Evolutionary conservation across 164 flowering plant species (phyloP).

Genomic region (Stephania yunnanensis): DNA sequence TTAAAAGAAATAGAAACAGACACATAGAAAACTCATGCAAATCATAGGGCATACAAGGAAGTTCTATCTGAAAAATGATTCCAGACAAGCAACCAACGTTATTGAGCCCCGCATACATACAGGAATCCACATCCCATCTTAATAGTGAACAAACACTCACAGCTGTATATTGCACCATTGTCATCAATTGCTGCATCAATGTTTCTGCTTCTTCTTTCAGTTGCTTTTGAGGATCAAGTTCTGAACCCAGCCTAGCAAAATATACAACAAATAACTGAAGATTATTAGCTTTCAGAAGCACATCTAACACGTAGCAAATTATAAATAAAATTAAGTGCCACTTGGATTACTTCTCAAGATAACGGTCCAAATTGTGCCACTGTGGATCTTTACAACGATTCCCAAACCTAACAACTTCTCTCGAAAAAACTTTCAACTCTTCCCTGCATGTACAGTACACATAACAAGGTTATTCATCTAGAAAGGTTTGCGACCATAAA

Average conservation of each 20-base stretch:
- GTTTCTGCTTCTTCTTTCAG: conserved; percentile 66
- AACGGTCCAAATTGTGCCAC: conserved; percentile 85
- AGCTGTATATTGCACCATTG: conserved; percentile 73
- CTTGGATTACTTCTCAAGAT: conserved; percentile 63
- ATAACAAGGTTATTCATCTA: conserved; percentile 1
- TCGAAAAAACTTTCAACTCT: conserved; percentile 65
- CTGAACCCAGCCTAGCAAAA: conserved; percentile 51
- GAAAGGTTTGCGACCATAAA: conserved; percentile 2
- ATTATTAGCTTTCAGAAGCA: not conserved
- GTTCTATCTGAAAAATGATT: not conserved
- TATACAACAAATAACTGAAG: conserved; percentile 2
- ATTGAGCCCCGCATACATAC: not conserved
- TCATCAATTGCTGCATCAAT: conserved; percentile 62
- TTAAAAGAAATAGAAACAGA: not conserved
- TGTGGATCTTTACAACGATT: conserved; percentile 95
- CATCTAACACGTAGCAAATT: not conserved
- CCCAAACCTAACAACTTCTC: conserved; percentile 91
- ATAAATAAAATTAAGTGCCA: conserved; percentile 6
- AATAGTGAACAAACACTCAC: conserved; percentile 38
- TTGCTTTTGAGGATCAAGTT: conserved; percentile 48
- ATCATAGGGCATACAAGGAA: not conserved
- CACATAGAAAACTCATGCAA: not conserved
- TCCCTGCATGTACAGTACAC: conserved; percentile 43
- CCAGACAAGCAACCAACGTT: not conserved
- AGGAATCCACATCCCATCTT: not conserved